Base-by-base conservation (phyloP, 2,329 filamentous ascomycete genomes). In the Bisporella sp. region DNA sequence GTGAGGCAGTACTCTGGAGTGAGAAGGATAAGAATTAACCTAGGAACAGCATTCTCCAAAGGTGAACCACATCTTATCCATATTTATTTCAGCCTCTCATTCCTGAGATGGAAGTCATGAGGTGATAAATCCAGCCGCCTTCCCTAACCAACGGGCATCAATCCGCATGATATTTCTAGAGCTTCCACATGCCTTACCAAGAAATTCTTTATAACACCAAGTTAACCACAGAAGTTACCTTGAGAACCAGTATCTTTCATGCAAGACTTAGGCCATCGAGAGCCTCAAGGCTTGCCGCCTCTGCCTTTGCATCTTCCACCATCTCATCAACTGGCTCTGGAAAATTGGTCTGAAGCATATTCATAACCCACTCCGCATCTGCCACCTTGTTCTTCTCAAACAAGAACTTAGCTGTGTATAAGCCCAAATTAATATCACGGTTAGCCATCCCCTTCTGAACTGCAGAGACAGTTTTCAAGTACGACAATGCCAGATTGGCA, bases 291-390 rank as follows among this genome's bases (percentile, higher is more conserved):
- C 53, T 60, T 31, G 57, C 55, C 7, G 60, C 59, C 41, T 64
- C 61, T 29, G 58, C 56, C 21, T 55, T 53, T 6, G 52, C 54
- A 30, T 54, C 46, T 30, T 56, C 50, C 7, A 57, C 32, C 12
- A 53, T 53, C 21, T 47, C 47, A 7, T 58, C 58, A 8, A 63
- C 37, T 28, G 59, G 47, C 41, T 55, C 47, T 2, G 60, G 51
- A 47, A 55, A 64, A 31, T 55, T 56, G 2, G 41, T 52, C 5
- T 58, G 53, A 9, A 65, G 43, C 31, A 57, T 56, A n/a, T 62
- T 46, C 54, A 65, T 58, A 8, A 64, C 50, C 56, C 55, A 56
- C 8, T 56, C 48, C 5, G 60, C 61, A 31, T 64, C 60, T 9
- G 47, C 31, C 21, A 54, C 54, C 12, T 55, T 50, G 6, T 61